These are phyloP conservation scores for Babesia ovata DNA, from an alignment of 169 alveolate genomes.

Conservation along the genomic window DNA sequence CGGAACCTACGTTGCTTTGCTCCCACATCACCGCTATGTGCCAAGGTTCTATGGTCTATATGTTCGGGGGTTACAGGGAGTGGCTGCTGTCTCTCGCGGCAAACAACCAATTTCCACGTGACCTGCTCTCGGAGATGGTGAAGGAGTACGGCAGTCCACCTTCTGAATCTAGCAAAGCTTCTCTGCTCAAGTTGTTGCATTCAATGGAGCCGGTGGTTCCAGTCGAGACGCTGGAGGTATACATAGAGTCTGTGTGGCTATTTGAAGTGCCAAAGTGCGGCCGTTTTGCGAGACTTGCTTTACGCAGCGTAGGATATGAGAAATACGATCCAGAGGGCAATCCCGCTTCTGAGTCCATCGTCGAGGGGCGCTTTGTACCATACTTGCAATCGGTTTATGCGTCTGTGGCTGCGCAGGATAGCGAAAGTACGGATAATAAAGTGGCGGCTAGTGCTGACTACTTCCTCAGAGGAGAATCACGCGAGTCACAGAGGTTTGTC, in stretches of 20 bases:
- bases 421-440: not conserved
- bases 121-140: slow-evolving; percentile 8
- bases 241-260: slow-evolving; percentile 31
- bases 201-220: slow-evolving; percentile 16
- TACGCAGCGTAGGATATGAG: slow-evolving; percentile 28
- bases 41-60: slow-evolving; percentile 29
- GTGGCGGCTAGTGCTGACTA: not conserved
- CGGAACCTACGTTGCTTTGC: slow-evolving; percentile 1
- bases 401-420: not conserved
- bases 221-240: slow-evolving; percentile 18
- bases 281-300: slow-evolving; percentile 1
- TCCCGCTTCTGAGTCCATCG: not conserved
- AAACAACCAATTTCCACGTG: slow-evolving; percentile 4
- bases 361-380: slow-evolving; percentile 28
- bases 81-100: slow-evolving; percentile 15
- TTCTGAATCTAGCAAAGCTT: not conserved
- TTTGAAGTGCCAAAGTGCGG: slow-evolving; percentile 23
- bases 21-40: not conserved
- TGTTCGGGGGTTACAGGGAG: slow-evolving; percentile 41
- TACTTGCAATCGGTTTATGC: slow-evolving; percentile 5
- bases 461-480: not conserved
- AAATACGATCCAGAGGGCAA: not conserved
- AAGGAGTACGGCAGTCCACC: slow-evolving; percentile 7
- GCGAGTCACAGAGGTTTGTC: slow-evolving; percentile 13
- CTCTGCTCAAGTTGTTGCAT: not conserved